Evolutionary conservation across 805 yeast species (phyloP), one percentile per base, ranked within the genome.

Genomic region (Candida insectalens): DNA sequence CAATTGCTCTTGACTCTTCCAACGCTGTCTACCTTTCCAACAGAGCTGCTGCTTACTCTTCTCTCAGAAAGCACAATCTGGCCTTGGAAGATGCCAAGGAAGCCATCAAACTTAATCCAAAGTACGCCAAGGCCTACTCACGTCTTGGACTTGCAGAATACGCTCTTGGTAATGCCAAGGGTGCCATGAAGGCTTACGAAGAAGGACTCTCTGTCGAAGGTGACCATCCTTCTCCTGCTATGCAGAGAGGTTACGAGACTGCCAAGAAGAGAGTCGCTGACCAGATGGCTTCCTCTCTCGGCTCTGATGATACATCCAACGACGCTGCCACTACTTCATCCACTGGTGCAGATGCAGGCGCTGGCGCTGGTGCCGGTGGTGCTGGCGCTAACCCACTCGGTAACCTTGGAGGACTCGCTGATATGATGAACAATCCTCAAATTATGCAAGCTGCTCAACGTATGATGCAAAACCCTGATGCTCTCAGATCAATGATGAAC

Each of bases 21-120:
- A 87, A 85, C 55, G 87, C 88, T 13, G 83, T 92, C 15, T 92
- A 79, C 59, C 74, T 71, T 41, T 87, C 97, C 23, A 92, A 92
- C 63, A 77, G 98, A 53, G 97, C 98, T 10, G 98, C 98, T 28
- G 97, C 97, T 3, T 77, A 83, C 59, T 82, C 95, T 8, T 83
- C 95, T 5, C 50, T 71, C 20, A 70, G 74, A 42, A 65, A 85
- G 40, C 88, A 83, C 52, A 80, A 74, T 12, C 63, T 70, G 41
- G 97, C 98, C 3, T 71, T 82, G 27, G 64, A 64, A 29, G 98
- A 92, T 56, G 95, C 97, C 19, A 70, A 81, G 49, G 64, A 65
- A 36, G 95, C 98, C 27, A 77, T 85, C 37, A 69, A 72, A 40
- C 63, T 77, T 7, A 87, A 89, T 52, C 81, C 96, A 35, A 49